Percentiles rank a stretch among this genome's conserved stretches.
phyloP scores from a whole-genome alignment of 306 rosid genomes.

The Cucurbita pepo region DNA sequence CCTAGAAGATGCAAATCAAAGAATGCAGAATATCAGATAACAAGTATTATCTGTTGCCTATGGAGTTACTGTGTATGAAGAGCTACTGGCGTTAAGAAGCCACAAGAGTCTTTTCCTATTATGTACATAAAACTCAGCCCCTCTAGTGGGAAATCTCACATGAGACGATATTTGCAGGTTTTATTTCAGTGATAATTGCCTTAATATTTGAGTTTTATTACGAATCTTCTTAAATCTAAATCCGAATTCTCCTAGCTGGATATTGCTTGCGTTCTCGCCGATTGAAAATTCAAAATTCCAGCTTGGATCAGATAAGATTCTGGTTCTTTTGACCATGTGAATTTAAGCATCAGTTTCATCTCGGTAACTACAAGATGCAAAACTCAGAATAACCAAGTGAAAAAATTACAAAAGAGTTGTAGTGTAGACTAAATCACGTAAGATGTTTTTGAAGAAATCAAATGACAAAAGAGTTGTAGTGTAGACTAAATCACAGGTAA shows the following conservation, averaged over 20 bases:
- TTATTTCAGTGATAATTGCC: background rate
- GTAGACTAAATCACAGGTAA: too few relatives aligned
- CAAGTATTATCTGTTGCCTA: background rate
- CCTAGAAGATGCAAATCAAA: constrained; percentile 27
- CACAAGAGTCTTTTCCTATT: background rate
- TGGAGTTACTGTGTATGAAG: background rate
- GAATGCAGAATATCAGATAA: constrained; percentile 13
- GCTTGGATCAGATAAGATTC: too few relatives aligned
- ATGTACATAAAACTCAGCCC: background rate
- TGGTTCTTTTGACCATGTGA: too few relatives aligned
- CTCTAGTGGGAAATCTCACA: background rate
- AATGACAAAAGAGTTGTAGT: too few relatives aligned
- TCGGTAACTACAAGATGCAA: too few relatives aligned
- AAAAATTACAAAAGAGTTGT: too few relatives aligned
- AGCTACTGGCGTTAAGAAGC: background rate
- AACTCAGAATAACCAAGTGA: too few relatives aligned
- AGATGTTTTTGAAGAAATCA: too few relatives aligned
- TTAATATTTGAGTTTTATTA: background rate
- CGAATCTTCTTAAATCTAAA: background rate
- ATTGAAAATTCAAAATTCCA: background rate
- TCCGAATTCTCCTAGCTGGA: background rate
- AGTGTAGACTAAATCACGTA: too few relatives aligned
- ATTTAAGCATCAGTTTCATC: too few relatives aligned
- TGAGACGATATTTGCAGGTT: background rate
- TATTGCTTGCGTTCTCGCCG: background rate